phyloP scores from a whole-genome alignment of 345 rosid species.

The Brassica rapa region DNA sequence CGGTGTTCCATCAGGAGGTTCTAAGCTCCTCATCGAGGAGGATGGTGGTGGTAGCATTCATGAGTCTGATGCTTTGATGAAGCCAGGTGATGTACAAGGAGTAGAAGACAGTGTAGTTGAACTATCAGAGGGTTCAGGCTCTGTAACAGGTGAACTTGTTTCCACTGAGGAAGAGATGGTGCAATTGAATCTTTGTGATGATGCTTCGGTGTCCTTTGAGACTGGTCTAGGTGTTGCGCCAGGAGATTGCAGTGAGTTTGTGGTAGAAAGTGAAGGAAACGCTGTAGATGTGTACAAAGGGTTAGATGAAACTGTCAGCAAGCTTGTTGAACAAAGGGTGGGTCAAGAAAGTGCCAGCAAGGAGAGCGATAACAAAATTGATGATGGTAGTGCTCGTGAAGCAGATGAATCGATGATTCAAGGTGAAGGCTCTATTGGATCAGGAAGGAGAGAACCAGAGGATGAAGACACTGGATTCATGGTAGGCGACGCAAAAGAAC shows the following conservation, averaged over 20 bases:
- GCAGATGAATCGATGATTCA: neutral
- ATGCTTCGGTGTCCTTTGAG: conserved; percentile 25
- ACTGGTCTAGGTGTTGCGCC: conserved; percentile 5
- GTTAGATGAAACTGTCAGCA: conserved; percentile 27
- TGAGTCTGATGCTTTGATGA: neutral
- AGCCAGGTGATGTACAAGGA: conserved; percentile 14
- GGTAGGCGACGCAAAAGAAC: conserved; percentile 12
- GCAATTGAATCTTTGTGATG: conserved; percentile 12
- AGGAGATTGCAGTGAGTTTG: conserved; percentile 10
- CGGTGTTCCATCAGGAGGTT: conserved; percentile 11
- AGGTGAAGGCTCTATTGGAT: conserved; percentile 1
- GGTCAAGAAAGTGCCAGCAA: conserved; percentile 9
- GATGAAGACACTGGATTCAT: conserved; percentile 21
- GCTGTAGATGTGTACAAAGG: neutral
- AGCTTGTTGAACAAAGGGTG: conserved; percentile 30
- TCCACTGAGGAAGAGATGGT: conserved; percentile 5
- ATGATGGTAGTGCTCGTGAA: conserved; percentile 1
- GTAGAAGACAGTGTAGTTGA: conserved; percentile 31
- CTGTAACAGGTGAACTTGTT: conserved; percentile 7
- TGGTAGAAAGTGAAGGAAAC: conserved; percentile 26
- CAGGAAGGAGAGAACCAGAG: conserved; percentile 5
- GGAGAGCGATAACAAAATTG: neutral
- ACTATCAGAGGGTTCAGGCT: conserved; percentile 15
- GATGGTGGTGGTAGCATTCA: conserved; percentile 4
- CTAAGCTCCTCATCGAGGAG: neutral